Evolutionary conservation across 1,284 basidiomycete genomes (phyloP).

Genomic region (Farysia itapuensis): DNA sequence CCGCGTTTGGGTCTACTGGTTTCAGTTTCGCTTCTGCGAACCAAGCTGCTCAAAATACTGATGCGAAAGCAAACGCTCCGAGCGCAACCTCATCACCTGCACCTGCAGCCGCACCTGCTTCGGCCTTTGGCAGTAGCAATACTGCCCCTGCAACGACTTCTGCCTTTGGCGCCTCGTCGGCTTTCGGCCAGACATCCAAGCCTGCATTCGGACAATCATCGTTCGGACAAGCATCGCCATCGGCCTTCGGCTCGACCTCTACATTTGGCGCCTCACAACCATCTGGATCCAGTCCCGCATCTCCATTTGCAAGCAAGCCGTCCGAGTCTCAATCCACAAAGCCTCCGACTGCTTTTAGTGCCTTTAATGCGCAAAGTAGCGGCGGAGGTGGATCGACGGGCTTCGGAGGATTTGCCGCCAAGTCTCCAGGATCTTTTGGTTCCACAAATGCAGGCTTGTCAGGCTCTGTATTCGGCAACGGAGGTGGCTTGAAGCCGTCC

Average conservation of each 20-base stretch:
- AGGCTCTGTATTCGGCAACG: constrained; percentile 23
- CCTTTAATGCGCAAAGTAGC: constrained; percentile 1
- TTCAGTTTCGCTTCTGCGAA: neutral
- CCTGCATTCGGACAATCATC: constrained; percentile 56
- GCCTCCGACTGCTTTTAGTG: constrained; percentile 14
- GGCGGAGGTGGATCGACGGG: constrained; percentile 1
- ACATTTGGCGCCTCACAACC: constrained; percentile 40
- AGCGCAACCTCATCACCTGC: neutral
- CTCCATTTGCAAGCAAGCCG: constrained; percentile 17
- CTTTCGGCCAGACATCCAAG: constrained; percentile 56
- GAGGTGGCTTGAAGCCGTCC: constrained; percentile 20
- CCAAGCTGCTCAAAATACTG: neutral
- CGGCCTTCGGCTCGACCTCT: constrained; percentile 24
- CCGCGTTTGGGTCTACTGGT: constrained; percentile 39
- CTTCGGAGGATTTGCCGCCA: constrained; percentile 32
- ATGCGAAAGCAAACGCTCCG: neutral
- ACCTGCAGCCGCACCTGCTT: constrained; percentile 20
- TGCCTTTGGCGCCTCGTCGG: constrained; percentile 37
- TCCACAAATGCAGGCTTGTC: constrained; percentile 3
- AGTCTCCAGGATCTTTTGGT: constrained; percentile 12
- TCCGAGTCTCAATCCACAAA: constrained; percentile 4
- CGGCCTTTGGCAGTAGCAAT: constrained; percentile 50
- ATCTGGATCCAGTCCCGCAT: constrained; percentile 4
- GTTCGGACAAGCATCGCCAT: constrained; percentile 28
- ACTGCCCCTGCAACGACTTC: constrained; percentile 6